These are phyloP conservation scores for Lactarius psammicola DNA, from an alignment of 768 basidiomycete genomes.

Conservation along the genomic window DNA sequence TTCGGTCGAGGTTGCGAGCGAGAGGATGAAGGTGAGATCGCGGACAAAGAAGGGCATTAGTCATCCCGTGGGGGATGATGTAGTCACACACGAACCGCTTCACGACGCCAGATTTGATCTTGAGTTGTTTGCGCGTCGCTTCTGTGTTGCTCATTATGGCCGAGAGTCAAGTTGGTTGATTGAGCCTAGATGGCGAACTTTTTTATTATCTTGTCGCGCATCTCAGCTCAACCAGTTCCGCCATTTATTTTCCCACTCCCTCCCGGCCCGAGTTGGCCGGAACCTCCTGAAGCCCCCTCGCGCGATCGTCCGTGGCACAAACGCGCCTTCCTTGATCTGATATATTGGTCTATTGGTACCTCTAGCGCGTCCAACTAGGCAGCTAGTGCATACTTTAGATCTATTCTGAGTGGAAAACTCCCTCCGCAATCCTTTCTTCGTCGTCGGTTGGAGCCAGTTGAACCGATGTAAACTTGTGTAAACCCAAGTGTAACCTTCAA, in stretches of 20 bases:
- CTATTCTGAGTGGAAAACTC: background rate
- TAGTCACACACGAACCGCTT: slow-evolving; percentile 50
- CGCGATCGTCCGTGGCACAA: too few species aligned
- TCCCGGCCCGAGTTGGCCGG: background rate
- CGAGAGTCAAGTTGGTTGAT: background rate
- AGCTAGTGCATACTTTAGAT: background rate
- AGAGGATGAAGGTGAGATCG: too few species aligned
- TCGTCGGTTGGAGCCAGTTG: background rate
- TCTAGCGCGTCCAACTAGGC: too few species aligned
- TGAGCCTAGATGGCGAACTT: too few species aligned
- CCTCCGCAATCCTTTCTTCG: background rate
- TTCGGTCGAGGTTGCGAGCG: background rate
- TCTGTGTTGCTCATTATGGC: slow-evolving; percentile 45
- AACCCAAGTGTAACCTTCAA: too few species aligned
- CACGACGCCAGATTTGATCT: slow-evolving; percentile 69
- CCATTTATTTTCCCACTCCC: too few species aligned
- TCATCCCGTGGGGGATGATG: background rate
- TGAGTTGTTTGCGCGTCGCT: slow-evolving; percentile 61
- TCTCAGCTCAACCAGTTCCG: background rate
- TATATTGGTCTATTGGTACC: too few species aligned
- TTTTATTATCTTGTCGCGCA: background rate
- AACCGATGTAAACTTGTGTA: too few species aligned
- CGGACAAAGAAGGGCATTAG: background rate
- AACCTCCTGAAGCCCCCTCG: too few species aligned
- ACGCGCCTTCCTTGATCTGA: too few species aligned